These are phyloP conservation scores for Inosperma sp. DNA, from an alignment of 768 basidiomycete genomes.

Conservation along the genomic window DNA sequence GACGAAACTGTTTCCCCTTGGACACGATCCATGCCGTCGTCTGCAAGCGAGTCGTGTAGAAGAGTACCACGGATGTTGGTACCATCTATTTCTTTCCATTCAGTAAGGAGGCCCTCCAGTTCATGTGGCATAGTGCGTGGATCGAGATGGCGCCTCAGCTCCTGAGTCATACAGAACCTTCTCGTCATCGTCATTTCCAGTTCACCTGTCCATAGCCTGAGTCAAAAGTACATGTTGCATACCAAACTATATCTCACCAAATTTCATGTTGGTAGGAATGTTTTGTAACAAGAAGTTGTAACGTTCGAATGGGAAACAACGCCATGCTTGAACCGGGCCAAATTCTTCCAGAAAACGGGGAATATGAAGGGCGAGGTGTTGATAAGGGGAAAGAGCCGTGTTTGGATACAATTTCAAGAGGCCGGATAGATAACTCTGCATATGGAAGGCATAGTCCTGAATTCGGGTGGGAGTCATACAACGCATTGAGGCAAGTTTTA, in stretches of 20 bases:
- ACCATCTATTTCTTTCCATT: too few species aligned
- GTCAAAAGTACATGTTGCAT: too few species aligned
- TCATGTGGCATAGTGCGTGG: neutral
- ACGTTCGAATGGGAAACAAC: conserved; percentile 31
- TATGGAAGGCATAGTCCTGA: conserved; percentile 19
- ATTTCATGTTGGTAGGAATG: conserved; percentile 26
- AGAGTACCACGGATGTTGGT: conserved; percentile 2
- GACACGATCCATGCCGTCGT: neutral
- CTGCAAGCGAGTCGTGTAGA: neutral
- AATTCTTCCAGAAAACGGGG: conserved; percentile 22
- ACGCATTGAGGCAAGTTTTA: conserved; percentile 25
- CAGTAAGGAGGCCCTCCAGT: neutral
- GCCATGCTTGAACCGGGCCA: conserved; percentile 33
- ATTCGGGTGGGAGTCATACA: conserved; percentile 17
- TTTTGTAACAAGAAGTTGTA: conserved; percentile 24
- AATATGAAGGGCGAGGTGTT: conserved; percentile 37
- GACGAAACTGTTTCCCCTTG: neutral
- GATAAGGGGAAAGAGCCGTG: conserved; percentile 27
- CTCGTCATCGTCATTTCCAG: neutral
- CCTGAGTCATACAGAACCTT: neutral
- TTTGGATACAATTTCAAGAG: conserved; percentile 27
- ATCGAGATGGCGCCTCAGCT: neutral
- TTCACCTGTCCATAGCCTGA: too few species aligned
- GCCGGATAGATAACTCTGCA: conserved; percentile 26
- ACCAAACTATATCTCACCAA: too few species aligned